phyloP scores from a whole-genome alignment of 164 flowering plant genomes.

The Houttuynia cordata region DNA sequence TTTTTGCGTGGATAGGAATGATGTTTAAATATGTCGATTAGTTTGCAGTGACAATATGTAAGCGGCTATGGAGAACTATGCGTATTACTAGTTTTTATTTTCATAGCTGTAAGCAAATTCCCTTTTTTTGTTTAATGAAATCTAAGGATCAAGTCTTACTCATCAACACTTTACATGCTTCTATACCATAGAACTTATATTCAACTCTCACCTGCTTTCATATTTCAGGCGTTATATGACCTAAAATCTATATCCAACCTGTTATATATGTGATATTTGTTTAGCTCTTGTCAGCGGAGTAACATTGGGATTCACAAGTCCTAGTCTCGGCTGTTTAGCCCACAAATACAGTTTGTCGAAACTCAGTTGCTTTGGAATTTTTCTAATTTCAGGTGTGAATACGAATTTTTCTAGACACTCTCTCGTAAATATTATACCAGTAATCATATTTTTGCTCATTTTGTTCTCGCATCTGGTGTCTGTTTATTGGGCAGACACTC shows the following conservation, averaged over 20 bases:
- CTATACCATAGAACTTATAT: too few species aligned
- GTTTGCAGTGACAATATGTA: too few species aligned
- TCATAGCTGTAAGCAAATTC: too few species aligned
- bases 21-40: too few species aligned
- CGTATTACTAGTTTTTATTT: too few species aligned
- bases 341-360: constrained; percentile 59
- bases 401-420: background rate
- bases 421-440: background rate
- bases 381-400: constrained; percentile 65
- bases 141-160: too few species aligned
- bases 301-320: constrained; percentile 62
- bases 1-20: too few species aligned
- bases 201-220: background rate
- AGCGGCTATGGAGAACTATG: too few species aligned
- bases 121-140: too few species aligned
- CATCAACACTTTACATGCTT: too few species aligned
- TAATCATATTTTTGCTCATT: background rate
- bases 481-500: too few species aligned
- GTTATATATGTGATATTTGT: constrained; percentile 1
- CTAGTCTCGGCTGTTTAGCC: constrained; percentile 73
- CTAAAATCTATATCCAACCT: background rate
- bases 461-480: background rate
- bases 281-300: constrained; percentile 86
- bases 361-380: constrained; percentile 74
- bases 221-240: background rate